Evolutionary conservation across 208 protist genomes (phyloP), one percentile per base, ranked within the genome.

Genomic region (Acanthamoeba royreba): DNA sequence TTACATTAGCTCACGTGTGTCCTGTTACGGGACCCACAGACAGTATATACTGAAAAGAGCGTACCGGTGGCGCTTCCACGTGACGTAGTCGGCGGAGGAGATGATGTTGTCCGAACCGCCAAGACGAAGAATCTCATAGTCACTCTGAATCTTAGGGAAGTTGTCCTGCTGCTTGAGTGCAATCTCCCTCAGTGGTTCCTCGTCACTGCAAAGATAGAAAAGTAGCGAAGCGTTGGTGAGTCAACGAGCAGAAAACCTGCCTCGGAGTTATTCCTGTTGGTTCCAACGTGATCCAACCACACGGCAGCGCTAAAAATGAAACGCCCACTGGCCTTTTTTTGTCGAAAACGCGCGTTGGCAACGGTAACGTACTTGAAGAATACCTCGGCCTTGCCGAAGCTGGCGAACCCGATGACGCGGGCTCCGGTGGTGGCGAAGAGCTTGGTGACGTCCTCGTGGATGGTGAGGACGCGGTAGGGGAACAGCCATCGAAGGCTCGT

Each of bases 281-380:
- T n/a, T n/a, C n/a, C n/a, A n/a, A n/a, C n/a, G n/a, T n/a, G n/a
- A n/a, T n/a, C n/a, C n/a, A n/a, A n/a, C n/a, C n/a, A n/a, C n/a
- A n/a, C n/a, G n/a, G n/a, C n/a, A n/a, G n/a, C n/a, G n/a, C n/a
- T n/a, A n/a, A n/a, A n/a, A n/a, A n/a, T n/a, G n/a, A n/a, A n/a
- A n/a, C n/a, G 55, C 25, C 33, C 11, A 28, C 55, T 4, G 28
- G 22, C n/a, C 31, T 69, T n/a, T 38, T n/a, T 33, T 5, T 31
- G 25, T 7, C 66, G n/a, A n/a, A n/a, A n/a, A n/a, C n/a, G n/a
- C n/a, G n/a, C n/a, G n/a, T n/a, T n/a, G n/a, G n/a, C n/a, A n/a
- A n/a, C n/a, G n/a, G n/a, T n/a, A n/a, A n/a, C n/a, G 66, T 77
- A 77, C 66, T 77, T 77, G 66, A 77, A 77, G 35, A 25, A 77